These are phyloP conservation scores for Alternaria viburni DNA, from an alignment of 2,329 filamentous ascomycete genomes.

Conservation along the genomic window DNA sequence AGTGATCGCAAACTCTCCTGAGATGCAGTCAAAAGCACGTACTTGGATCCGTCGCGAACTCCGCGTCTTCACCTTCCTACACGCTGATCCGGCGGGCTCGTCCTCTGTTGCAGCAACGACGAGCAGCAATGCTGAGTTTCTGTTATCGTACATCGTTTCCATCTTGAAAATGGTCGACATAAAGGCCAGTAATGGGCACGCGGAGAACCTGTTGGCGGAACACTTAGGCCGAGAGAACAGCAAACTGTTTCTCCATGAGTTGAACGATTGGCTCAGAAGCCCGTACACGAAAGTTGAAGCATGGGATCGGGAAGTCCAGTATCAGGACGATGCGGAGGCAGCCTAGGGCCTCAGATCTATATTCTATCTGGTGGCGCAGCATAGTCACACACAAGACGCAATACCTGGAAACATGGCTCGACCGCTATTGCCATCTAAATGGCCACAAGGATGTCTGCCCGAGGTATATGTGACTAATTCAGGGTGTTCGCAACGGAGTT, in stretches of 20 bases:
- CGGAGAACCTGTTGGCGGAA: conserved; percentile 78
- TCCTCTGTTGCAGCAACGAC: conserved; percentile 29
- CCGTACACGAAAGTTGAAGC: conserved; percentile 73
- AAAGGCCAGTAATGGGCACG: conserved; percentile 77
- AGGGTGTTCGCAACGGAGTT: not conserved
- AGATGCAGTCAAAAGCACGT: conserved; percentile 76
- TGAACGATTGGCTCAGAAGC: conserved; percentile 82
- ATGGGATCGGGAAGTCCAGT: conserved; percentile 85
- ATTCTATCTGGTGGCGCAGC: not conserved
- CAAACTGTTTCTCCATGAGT: conserved; percentile 80
- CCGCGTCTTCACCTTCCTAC: conserved; percentile 78
- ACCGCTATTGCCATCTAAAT: not conserved
- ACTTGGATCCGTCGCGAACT: conserved; percentile 85
- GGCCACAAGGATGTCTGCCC: not conserved
- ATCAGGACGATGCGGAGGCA: conserved; percentile 48
- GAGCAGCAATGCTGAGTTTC: conserved; percentile 77
- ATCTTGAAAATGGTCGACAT: conserved; percentile 84
- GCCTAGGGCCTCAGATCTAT: not conserved
- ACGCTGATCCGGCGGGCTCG: conserved; percentile 43
- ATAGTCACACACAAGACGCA: not conserved
- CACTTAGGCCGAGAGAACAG: conserved; percentile 79
- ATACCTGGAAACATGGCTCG: not conserved
- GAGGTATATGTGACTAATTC: not conserved
- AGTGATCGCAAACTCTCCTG: conserved; percentile 67
- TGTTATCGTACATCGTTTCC: conserved; percentile 84